Percentiles rank a stretch among this genome's conserved stretches.
phyloP scores from a whole-genome alignment of 441 rosid genomes.

The Biscutella auriculata region DNA sequence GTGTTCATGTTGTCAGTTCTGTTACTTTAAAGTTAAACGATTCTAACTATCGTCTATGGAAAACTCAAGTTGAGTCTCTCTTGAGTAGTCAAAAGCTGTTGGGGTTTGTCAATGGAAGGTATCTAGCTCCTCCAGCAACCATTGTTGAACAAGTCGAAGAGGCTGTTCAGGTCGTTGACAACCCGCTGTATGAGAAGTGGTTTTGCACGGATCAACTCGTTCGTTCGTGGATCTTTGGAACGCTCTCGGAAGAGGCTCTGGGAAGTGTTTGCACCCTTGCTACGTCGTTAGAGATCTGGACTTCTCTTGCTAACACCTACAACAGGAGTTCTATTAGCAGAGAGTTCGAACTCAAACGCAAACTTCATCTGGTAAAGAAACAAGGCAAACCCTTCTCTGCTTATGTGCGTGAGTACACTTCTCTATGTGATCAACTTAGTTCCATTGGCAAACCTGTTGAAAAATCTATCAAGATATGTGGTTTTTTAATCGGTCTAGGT shows the following conservation, averaged over 20 bases:
- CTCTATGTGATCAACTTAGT: neutral
- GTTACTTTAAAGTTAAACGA: no score
- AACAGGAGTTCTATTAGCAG: no score
- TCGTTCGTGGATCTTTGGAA: neutral
- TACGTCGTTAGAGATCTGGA: neutral
- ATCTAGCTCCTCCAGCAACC: no score
- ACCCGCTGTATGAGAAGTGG: neutral
- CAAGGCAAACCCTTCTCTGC: rapidly evolving
- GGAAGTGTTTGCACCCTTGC: no score
- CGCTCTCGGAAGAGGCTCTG: neutral
- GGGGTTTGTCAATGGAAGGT: no score
- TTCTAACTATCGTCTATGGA: no score
- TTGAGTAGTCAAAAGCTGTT: no score
- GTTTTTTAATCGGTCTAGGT: neutral
- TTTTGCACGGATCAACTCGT: neutral
- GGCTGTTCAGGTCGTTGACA: no score
- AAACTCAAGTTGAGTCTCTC: no score
- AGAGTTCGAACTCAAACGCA: neutral
- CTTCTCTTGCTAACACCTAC: neutral
- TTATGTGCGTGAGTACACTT: neutral
- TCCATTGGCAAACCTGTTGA: neutral
- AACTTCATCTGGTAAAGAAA: neutral
- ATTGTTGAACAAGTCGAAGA: no score
- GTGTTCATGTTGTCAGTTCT: no score
- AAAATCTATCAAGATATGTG: neutral